Percentiles rank a stretch among this genome's conserved stretches.
Conservation (phyloP, 192 early-diverging fungal genomes). For the Cetraspora pellucida region DNA sequence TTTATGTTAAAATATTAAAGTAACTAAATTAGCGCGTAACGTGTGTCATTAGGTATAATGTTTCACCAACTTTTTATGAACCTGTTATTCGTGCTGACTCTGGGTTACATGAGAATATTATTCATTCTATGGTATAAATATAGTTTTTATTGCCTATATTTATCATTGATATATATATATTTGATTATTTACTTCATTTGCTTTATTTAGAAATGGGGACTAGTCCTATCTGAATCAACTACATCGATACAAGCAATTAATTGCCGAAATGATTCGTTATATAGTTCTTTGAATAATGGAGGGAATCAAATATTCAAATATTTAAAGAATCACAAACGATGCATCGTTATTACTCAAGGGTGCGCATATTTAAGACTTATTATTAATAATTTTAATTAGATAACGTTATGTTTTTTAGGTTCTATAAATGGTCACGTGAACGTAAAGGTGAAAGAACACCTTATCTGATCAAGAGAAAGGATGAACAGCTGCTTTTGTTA, state of each 20-base stretch:
- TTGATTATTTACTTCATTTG: background rate
- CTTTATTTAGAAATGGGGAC: slow-evolving; percentile 51
- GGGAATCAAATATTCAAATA: slow-evolving; percentile 51
- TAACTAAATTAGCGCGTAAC: background rate
- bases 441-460: slow-evolving; percentile 52
- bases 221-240: slow-evolving; percentile 50
- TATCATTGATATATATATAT: no score
- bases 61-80: slow-evolving; percentile 49
- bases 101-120: slow-evolving; percentile 32
- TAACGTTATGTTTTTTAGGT: slow-evolving; percentile 37
- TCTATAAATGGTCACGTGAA: slow-evolving; percentile 59
- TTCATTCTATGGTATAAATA: slow-evolving; percentile 50
- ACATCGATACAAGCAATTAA: slow-evolving; percentile 50
- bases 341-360: slow-evolving; percentile 60
- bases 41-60: slow-evolving; percentile 45
- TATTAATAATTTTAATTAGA: background rate
- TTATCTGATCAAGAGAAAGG: slow-evolving; percentile 50
- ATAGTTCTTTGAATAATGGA: slow-evolving; percentile 22
- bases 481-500: slow-evolving; percentile 53
- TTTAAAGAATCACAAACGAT: slow-evolving; percentile 53
- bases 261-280: slow-evolving; percentile 56
- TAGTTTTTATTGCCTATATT: background rate
- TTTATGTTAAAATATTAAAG: background rate
- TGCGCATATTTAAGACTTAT: background rate
- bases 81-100: slow-evolving; percentile 44